These are phyloP conservation scores for Penicillium sp. DNA, from an alignment of 2,329 filamentous ascomycete species.

Conservation along the genomic window DNA sequence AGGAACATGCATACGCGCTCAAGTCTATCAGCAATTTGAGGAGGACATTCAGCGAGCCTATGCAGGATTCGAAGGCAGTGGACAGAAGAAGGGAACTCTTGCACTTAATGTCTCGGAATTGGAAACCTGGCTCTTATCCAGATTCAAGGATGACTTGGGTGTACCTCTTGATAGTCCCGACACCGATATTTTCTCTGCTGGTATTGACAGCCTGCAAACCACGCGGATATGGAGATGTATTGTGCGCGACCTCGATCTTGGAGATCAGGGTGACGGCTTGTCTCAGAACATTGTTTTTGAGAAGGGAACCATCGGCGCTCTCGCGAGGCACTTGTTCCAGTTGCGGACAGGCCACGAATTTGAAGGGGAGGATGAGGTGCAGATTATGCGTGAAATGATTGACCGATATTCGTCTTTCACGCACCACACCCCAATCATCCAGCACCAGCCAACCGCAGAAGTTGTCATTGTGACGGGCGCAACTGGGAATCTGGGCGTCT, in stretches of 20 bases:
- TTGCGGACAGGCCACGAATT: conserved; percentile 41
- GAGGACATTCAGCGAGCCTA: conserved; percentile 51
- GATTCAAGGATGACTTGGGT: conserved; percentile 23
- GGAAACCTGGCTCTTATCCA: conserved; percentile 48
- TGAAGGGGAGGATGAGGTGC: conserved; percentile 41
- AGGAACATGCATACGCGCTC: conserved; percentile 56
- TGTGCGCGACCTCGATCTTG: conserved; percentile 52
- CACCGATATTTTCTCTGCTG: conserved; percentile 59
- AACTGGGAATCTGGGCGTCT: conserved; percentile 65
- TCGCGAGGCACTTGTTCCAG: conserved; percentile 49
- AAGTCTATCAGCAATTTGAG: conserved; percentile 51
- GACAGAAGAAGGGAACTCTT: conserved; percentile 26
- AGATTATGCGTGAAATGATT: conserved; percentile 49
- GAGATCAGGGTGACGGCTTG: conserved; percentile 41
- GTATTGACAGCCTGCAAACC: conserved; percentile 60
- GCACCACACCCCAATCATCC: conserved; percentile 23
- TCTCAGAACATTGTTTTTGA: conserved; percentile 62
- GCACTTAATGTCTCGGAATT: conserved; percentile 14
- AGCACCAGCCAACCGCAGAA: conserved; percentile 26
- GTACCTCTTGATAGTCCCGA: conserved; percentile 31
- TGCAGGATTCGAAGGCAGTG: conserved; percentile 42
- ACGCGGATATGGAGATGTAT: conserved; percentile 57
- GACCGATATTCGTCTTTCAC: conserved; percentile 45
- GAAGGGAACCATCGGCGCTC: conserved; percentile 49
- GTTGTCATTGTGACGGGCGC: conserved; percentile 59